Conservation (phyloP, 345 rosid genomes). For the Aethionema arabicum region DNA sequence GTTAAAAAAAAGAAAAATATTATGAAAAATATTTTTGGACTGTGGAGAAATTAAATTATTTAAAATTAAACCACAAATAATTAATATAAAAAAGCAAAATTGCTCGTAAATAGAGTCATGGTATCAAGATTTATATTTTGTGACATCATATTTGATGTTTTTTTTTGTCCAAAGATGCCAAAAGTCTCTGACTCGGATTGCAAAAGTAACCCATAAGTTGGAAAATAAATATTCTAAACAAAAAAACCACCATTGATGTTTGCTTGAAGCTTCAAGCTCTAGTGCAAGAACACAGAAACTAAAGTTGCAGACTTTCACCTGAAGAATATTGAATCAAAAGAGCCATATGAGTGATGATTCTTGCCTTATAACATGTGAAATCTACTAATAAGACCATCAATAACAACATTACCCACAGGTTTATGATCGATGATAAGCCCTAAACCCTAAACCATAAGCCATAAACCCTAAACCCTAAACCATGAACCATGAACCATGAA, state of each 20-base stretch:
- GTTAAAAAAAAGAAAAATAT: too few relatives aligned
- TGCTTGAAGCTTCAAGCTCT: constrained; percentile 16
- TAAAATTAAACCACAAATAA: too few relatives aligned
- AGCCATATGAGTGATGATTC: neutral
- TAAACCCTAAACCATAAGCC: too few relatives aligned
- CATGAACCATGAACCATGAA: too few relatives aligned
- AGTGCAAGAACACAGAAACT: neutral
- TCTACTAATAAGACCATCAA: neutral
- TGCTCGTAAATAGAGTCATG: too few relatives aligned
- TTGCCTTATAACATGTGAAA: neutral
- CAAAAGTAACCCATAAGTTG: neutral
- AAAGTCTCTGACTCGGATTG: neutral
- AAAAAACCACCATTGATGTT: constrained; percentile 6
- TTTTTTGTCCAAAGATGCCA: neutral
- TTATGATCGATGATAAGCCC: too few relatives aligned
- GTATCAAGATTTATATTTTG: too few relatives aligned
- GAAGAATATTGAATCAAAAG: neutral
- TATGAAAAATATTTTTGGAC: too few relatives aligned
- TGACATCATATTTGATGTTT: neutral
- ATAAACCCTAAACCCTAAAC: too few relatives aligned
- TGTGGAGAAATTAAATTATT: too few relatives aligned
- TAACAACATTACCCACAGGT: too few relatives aligned
- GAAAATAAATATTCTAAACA: neutral
- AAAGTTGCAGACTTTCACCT: constrained; percentile 15
- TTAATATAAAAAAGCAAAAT: too few relatives aligned